Conservation (phyloP, 495 filamentous ascomycete species). For the Apiosordaria backusii region DNA sequence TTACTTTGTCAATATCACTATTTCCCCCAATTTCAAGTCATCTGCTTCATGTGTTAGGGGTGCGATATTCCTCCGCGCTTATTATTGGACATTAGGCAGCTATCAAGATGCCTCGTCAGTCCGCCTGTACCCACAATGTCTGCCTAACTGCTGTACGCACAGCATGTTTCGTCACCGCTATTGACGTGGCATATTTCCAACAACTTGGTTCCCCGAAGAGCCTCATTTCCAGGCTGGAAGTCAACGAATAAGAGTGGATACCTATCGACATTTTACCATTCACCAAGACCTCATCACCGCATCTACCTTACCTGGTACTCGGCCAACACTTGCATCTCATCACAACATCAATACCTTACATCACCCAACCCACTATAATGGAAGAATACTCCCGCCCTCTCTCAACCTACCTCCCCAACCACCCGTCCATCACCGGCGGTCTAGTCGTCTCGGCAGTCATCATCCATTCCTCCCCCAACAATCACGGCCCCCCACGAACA, state of each 20-base stretch:
- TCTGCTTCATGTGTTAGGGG: background rate
- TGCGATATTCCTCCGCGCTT: background rate
- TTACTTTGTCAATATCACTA: background rate
- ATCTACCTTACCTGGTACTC: background rate
- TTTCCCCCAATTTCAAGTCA: background rate
- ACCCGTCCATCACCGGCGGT: conserved; percentile 21
- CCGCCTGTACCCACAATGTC: background rate
- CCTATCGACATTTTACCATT: too few relatives aligned
- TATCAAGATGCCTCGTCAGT: background rate
- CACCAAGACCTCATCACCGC: too few relatives aligned
- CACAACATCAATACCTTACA: too few relatives aligned
- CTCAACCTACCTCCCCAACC: conserved; percentile 21
- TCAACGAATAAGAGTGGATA: background rate
- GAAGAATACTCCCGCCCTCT: background rate
- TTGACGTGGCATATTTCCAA: background rate
- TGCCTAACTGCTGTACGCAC: background rate
- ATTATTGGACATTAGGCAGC: background rate
- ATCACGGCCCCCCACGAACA: conserved; percentile 15
- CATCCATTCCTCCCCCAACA: conserved; percentile 24
- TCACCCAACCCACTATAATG: too few relatives aligned
- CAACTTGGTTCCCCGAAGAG: background rate
- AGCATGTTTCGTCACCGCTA: background rate
- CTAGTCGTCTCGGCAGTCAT: conserved; percentile 35
- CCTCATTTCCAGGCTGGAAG: background rate
- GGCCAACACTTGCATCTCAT: background rate